Evolutionary conservation across 768 basidiomycete species (phyloP), one percentile per base, ranked within the genome.

Genomic region (Suillus spraguei): DNA sequence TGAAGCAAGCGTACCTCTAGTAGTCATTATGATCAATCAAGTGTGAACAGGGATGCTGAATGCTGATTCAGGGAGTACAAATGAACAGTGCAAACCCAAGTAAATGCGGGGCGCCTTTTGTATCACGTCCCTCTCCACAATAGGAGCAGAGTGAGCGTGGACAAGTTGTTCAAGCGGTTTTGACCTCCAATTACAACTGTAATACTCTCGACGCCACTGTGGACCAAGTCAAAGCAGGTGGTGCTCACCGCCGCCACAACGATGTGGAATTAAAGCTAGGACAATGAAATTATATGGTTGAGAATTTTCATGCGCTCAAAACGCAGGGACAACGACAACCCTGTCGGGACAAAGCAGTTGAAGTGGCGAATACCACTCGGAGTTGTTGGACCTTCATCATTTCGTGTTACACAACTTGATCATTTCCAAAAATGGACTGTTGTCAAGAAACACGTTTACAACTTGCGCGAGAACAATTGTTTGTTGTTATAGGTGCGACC

Each of bases 171-270:
- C 56, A 62, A 61, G 33, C 20, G 44, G 69, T 52, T 67, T 72
- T 70, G 75, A 59, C 65, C 55, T 46, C 47, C 35, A 65, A 35
- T 64, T 24, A 39, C 52, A 47, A 33, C 64, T 60, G 61, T 58
- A 36, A 22, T 53, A 56, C 54, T 42, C 56, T 33, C 52, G 53
- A 76, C 65, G 70, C 14, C 53, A 59, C 55, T 36, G 39, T 35
- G 54, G 47, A 72, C 67, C 74, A 74, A 76, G 68, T 58, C 66
- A 76, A 72, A 76, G 69, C 58, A 38, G 32, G 61, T 50, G 50
- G 56, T 33, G 46, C 38, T 41, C 60, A 65, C 60, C 60, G 62
- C 59, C 60, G 39, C 68, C 58, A 65, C 64, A 60, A 33, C 67
- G 64, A 64, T 70, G 58, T 60, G 66, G 64, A 22, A 13, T 52